Evolutionary conservation across 805 yeast species (phyloP).

Genomic region (Schwanniomyces pseudopolymorphus): DNA sequence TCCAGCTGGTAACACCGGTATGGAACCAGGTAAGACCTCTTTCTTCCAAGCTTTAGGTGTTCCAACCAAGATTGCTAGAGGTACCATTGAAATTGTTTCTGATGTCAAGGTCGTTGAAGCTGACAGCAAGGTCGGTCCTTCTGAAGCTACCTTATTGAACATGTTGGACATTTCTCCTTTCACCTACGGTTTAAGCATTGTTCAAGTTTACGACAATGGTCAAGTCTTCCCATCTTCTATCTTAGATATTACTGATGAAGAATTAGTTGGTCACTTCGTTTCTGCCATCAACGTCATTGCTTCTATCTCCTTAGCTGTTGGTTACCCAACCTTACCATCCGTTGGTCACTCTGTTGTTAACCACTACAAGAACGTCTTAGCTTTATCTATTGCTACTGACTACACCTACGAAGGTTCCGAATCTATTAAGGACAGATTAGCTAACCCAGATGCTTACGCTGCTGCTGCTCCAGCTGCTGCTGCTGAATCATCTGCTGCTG

Average conservation of each 20-base stretch:
- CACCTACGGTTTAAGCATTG: constrained; percentile 96
- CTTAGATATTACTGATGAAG: constrained; percentile 98
- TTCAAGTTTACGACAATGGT: constrained; percentile 98
- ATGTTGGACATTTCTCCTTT: constrained; percentile 99
- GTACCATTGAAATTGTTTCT: constrained; percentile 98
- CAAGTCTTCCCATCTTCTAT: constrained; percentile 95
- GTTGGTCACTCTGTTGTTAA: constrained; percentile 98
- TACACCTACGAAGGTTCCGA: constrained; percentile 99
- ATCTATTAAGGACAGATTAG: constrained; percentile 98
- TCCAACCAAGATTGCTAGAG: constrained; percentile 99
- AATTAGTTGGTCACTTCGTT: constrained; percentile 88
- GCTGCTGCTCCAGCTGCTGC: constrained; percentile 98
- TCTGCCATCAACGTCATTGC: constrained; percentile 93
- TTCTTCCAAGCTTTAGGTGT: constrained; percentile 99
- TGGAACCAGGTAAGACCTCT: constrained; percentile 99
- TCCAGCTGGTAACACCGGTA: constrained; percentile 99
- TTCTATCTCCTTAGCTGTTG: constrained; percentile 93
- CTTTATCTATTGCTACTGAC: constrained; percentile 97
- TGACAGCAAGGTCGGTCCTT: constrained; percentile 92
- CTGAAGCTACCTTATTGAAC: constrained; percentile 98
- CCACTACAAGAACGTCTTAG: constrained; percentile 98
- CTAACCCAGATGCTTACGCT: constrained; percentile 99
- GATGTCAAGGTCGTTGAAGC: constrained; percentile 94
- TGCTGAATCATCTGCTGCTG: constrained; percentile 58
- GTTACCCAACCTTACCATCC: constrained; percentile 99